A percentile compares a stretch with the other conserved stretches of the same genome.
phyloP scores from a whole-genome alignment of 1,284 basidiomycete species.

The Irpex sp. region DNA sequence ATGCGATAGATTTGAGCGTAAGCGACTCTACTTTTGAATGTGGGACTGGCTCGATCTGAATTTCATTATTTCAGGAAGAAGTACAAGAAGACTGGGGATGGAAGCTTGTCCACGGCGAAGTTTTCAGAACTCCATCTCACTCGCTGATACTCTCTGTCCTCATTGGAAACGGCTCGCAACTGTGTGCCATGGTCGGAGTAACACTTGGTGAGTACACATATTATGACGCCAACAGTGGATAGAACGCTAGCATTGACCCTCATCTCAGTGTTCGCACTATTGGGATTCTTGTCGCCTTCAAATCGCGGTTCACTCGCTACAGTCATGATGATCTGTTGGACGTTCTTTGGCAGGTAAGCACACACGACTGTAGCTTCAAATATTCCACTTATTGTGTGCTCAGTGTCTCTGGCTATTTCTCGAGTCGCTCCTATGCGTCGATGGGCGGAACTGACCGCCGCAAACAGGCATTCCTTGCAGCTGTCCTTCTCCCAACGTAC shows the following conservation, averaged over 20 bases:
- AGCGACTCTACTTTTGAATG: conserved; percentile 20
- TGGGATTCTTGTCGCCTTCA: conserved; percentile 96
- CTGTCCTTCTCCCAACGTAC: conserved; percentile 85
- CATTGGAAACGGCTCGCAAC: conserved; percentile 89
- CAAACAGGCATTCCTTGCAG: conserved; percentile 85
- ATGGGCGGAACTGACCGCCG: conserved; percentile 80
- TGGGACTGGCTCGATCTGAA: conserved; percentile 4
- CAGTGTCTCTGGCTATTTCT: conserved; percentile 88
- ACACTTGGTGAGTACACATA: conserved; percentile 62
- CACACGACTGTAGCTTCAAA: background rate
- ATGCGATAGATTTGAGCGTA: conserved; percentile 89
- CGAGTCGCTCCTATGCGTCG: conserved; percentile 80
- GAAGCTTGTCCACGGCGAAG: conserved; percentile 96
- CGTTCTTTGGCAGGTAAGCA: conserved; percentile 82
- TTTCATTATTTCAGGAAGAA: conserved; percentile 63
- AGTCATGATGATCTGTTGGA: conserved; percentile 96
- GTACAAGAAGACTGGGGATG: conserved; percentile 98
- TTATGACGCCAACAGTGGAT: background rate
- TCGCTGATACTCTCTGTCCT: conserved; percentile 82
- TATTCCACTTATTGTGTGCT: background rate
- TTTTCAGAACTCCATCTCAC: conserved; percentile 83
- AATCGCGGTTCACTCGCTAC: conserved; percentile 94
- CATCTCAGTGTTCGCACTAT: conserved; percentile 80
- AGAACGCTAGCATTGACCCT: background rate
- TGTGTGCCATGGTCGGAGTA: conserved; percentile 85